Conservation (phyloP, 179 eudicot species). For the Beta corolliflora region DNA sequence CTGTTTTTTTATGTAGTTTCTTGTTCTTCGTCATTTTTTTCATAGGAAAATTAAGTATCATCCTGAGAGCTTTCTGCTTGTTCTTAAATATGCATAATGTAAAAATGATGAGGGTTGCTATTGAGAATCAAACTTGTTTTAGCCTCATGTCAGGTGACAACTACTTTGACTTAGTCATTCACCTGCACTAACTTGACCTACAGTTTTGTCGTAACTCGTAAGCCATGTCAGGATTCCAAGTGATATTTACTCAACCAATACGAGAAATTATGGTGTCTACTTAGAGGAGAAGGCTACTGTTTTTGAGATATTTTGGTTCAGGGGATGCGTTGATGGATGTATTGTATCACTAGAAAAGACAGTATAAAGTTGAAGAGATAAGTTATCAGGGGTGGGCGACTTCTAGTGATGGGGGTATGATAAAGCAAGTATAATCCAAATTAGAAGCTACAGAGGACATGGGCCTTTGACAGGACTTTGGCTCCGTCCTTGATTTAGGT, state of each 20-base stretch:
- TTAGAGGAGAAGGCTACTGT: background rate
- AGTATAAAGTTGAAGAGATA: background rate
- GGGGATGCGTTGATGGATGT: background rate
- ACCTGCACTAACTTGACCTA: background rate
- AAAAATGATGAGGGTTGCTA: background rate
- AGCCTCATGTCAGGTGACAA: background rate
- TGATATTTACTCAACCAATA: background rate
- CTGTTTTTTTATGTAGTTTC: background rate
- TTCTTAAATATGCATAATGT: background rate
- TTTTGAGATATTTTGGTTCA: background rate
- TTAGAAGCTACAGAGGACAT: background rate
- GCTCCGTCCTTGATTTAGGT: background rate
- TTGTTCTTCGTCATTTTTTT: background rate
- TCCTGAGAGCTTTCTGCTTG: background rate
- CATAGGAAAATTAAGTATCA: background rate
- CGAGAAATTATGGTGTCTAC: background rate
- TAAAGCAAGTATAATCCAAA: background rate
- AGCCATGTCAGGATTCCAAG: background rate
- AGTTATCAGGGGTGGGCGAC: background rate
- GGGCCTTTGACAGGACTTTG: background rate
- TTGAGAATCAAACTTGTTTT: background rate
- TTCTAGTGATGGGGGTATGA: background rate
- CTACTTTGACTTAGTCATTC: background rate
- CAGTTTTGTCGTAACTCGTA: background rate
- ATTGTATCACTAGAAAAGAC: background rate